Evolutionary conservation across 306 rosid genomes (phyloP).

Genomic region (Vigna radiata): DNA sequence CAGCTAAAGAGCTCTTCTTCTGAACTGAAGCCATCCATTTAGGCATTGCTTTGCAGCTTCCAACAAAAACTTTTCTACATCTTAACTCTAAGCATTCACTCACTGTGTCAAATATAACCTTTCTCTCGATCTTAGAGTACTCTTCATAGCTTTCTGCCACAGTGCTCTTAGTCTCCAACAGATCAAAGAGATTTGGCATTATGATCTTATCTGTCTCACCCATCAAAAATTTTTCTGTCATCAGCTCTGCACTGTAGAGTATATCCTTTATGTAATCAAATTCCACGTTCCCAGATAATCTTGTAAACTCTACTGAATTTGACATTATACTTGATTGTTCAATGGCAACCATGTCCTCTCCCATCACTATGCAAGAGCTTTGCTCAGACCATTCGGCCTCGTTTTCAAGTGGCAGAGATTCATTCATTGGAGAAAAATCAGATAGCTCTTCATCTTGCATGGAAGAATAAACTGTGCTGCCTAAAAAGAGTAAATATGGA

Average conservation of each 20-base stretch:
- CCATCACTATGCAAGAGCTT: constrained; percentile 39
- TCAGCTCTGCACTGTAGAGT: constrained; percentile 54
- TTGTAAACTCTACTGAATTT: constrained; percentile 37
- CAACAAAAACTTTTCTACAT: constrained; percentile 50
- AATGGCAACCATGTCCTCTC: constrained; percentile 29
- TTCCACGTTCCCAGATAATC: constrained; percentile 62
- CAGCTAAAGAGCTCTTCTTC: constrained; percentile 54
- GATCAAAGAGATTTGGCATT: constrained; percentile 58
- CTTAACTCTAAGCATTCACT: constrained; percentile 58
- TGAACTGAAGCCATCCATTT: constrained; percentile 48
- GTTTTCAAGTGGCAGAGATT: constrained; percentile 37
- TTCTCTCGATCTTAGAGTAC: constrained; percentile 42
- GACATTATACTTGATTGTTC: constrained; percentile 36
- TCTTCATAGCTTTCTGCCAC: constrained; percentile 44
- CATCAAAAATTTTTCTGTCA: constrained; percentile 53
- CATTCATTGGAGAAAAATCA: constrained; percentile 42
- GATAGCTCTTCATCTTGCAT: constrained; percentile 50
- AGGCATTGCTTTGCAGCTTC: constrained; percentile 58
- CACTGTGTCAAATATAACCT: constrained; percentile 65
- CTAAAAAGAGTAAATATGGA: constrained; percentile 49
- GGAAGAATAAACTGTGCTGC: constrained; percentile 49
- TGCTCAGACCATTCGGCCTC: constrained; percentile 47
- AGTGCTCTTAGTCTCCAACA: constrained; percentile 49
- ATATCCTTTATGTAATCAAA: constrained; percentile 61
- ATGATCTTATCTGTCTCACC: constrained; percentile 48